Evolutionary conservation across 2,329 filamentous ascomycete genomes (phyloP).

Genomic region (Rugonectria rugulosa): DNA sequence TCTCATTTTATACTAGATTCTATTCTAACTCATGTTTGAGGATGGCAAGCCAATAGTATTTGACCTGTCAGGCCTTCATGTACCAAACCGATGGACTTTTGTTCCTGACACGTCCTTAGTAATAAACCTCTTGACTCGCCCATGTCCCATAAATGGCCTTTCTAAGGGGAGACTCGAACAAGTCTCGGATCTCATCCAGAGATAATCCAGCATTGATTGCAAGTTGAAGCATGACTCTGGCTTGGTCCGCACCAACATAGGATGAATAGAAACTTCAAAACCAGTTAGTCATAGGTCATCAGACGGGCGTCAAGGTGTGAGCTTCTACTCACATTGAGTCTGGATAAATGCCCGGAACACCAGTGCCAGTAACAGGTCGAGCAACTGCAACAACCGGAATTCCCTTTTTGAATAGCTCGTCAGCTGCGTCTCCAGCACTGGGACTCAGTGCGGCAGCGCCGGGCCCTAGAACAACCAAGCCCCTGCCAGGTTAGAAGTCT

Average conservation of each 20-base stretch:
- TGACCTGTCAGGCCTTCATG: too few relatives aligned
- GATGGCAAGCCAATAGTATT: too few relatives aligned
- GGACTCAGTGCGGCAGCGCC: constrained; percentile 1
- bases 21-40: too few relatives aligned
- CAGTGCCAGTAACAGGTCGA: background rate
- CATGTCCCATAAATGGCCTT: background rate
- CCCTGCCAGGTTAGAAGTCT: too few relatives aligned
- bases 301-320: background rate
- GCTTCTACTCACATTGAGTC: background rate
- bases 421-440: background rate
- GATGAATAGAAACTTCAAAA: background rate
- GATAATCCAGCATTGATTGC: background rate
- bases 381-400: background rate
- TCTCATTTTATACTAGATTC: too few relatives aligned
- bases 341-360: background rate
- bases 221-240: constrained; percentile 1
- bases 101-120: too few relatives aligned
- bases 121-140: too few relatives aligned
- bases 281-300: background rate
- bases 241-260: constrained; percentile 2
- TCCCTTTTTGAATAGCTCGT: background rate
- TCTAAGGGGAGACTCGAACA: background rate
- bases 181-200: background rate
- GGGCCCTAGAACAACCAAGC: constrained; percentile 1
- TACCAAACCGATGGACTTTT: too few relatives aligned